Percentiles rank a stretch among this genome's conserved stretches.
phyloP scores from a whole-genome alignment of 495 filamentous ascomycete genomes.

The Hyaloscypha hepaticicola region DNA sequence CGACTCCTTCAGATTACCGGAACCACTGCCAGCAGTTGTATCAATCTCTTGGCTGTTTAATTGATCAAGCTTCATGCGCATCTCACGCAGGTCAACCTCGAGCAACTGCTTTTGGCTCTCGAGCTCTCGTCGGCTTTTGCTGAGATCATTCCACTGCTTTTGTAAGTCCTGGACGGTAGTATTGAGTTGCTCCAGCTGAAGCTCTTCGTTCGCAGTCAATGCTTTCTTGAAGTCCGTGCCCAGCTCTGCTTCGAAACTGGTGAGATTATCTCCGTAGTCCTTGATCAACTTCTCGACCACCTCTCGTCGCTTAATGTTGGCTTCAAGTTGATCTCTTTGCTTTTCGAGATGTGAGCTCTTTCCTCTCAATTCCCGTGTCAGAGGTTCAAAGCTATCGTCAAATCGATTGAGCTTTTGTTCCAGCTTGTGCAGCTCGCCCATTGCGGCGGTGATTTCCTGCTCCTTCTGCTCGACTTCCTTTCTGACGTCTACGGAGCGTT shows the following conservation, averaged over 20 bases:
- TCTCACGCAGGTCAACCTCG: slow-evolving; percentile 82
- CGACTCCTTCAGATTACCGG: slow-evolving; percentile 71
- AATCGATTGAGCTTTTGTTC: slow-evolving; percentile 76
- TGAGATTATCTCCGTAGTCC: slow-evolving; percentile 69
- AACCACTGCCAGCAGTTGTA: slow-evolving; percentile 54
- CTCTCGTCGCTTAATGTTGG: slow-evolving; percentile 63
- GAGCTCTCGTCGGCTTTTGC: slow-evolving; percentile 69
- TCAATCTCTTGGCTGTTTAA: slow-evolving; percentile 78
- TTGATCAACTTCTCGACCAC: slow-evolving; percentile 75
- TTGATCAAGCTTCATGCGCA: slow-evolving; percentile 82
- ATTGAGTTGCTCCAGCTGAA: slow-evolving; percentile 69
- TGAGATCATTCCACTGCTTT: slow-evolving; percentile 70
- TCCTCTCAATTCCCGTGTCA: slow-evolving; percentile 67
- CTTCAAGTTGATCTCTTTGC: slow-evolving; percentile 71
- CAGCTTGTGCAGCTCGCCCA: slow-evolving; percentile 77
- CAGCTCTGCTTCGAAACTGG: slow-evolving; percentile 73
- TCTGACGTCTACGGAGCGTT: slow-evolving; percentile 56
- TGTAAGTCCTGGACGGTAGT: slow-evolving; percentile 68
- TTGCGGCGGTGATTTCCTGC: slow-evolving; percentile 80
- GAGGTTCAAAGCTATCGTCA: slow-evolving; percentile 78
- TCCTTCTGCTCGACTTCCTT: slow-evolving; percentile 72
- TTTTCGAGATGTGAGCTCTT: slow-evolving; percentile 71
- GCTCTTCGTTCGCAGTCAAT: slow-evolving; percentile 78
- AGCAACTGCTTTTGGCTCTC: slow-evolving; percentile 75
- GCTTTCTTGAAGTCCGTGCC: slow-evolving; percentile 89